These are phyloP conservation scores for Fusarium falciforme DNA, from an alignment of 2,329 filamentous ascomycete genomes.

Conservation along the genomic window DNA sequence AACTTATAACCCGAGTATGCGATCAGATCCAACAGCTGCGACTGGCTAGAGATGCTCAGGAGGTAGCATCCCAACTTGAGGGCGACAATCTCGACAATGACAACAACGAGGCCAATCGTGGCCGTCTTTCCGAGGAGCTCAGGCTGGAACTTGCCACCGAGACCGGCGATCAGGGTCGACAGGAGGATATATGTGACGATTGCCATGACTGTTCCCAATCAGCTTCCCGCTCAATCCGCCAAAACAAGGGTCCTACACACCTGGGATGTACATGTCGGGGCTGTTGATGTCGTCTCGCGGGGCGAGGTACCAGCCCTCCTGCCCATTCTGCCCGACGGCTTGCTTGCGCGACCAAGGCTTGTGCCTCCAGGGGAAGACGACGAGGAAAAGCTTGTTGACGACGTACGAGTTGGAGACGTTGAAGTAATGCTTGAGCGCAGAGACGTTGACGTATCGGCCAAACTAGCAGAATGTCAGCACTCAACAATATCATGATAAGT, in stretches of 20 bases:
- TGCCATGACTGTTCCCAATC: slow-evolving; percentile 77
- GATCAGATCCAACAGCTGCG: slow-evolving; percentile 90
- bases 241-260: slow-evolving; percentile 46
- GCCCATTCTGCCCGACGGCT: slow-evolving; percentile 74
- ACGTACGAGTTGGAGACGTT: slow-evolving; percentile 99
- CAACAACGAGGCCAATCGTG: slow-evolving; percentile 83
- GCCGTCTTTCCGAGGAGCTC: slow-evolving; percentile 93
- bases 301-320: slow-evolving; percentile 84
- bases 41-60: slow-evolving; percentile 91
- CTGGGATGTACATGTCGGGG: slow-evolving; percentile 98
- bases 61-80: slow-evolving; percentile 95
- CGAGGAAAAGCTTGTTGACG: slow-evolving; percentile 89
- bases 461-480: slow-evolving; percentile 52
- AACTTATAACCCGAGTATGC: slow-evolving; percentile 99
- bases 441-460: slow-evolving; percentile 86
- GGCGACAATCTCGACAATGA: slow-evolving; percentile 88
- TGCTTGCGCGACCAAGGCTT: slow-evolving; percentile 97
- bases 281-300: slow-evolving; percentile 97
- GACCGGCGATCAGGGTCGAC: slow-evolving; percentile 87
- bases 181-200: slow-evolving; percentile 97
- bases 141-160: slow-evolving; percentile 92
- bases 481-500: not conserved
- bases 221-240: slow-evolving; percentile 20
- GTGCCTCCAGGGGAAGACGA: slow-evolving; percentile 97
- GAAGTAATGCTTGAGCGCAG: slow-evolving; percentile 97